A percentile compares a stretch with the other conserved stretches of the same genome.
These are phyloP conservation scores for Nemania sp. DNA, from an alignment of 2,329 filamentous ascomycete species.

Conservation along the genomic window DNA sequence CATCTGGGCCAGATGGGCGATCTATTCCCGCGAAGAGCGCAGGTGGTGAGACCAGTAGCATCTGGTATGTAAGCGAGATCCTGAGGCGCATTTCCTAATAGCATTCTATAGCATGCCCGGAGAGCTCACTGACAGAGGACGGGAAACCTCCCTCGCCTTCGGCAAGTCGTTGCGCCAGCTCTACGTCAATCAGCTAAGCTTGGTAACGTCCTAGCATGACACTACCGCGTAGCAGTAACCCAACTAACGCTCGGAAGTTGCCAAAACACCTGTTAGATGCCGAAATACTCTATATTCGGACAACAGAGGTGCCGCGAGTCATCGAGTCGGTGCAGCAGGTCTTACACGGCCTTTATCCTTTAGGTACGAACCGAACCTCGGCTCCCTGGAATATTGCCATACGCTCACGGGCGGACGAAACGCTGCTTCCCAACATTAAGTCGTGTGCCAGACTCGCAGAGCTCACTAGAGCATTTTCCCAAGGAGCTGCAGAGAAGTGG, in stretches of 20 bases:
- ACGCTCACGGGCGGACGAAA: slow-evolving; percentile 22
- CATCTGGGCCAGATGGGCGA: slow-evolving; percentile 14
- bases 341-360: slow-evolving; percentile 22
- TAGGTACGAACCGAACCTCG: slow-evolving; percentile 10
- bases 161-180: slow-evolving; percentile 13
- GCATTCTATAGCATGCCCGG: slow-evolving; percentile 20
- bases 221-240: slow-evolving; percentile 10
- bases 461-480: slow-evolving; percentile 17
- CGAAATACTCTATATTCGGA: slow-evolving; percentile 14
- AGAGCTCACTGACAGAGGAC: slow-evolving; percentile 22
- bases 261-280: slow-evolving; percentile 18
- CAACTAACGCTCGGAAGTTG: slow-evolving; percentile 17
- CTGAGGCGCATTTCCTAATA: slow-evolving; percentile 20
- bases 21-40: slow-evolving; percentile 13
- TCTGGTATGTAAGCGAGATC: slow-evolving; percentile 15
- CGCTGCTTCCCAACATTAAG: slow-evolving; percentile 21
- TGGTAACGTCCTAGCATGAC: slow-evolving; percentile 13
- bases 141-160: slow-evolving; percentile 26
- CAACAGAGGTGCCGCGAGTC: slow-evolving; percentile 21
- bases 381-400: slow-evolving; percentile 23
- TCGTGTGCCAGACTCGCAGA: slow-evolving; percentile 28
- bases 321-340: slow-evolving; percentile 19
- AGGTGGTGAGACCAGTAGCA: slow-evolving; percentile 13
- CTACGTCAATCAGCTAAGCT: slow-evolving; percentile 17
- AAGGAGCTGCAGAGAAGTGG: slow-evolving; percentile 21